Percentiles rank a stretch among this genome's conserved stretches.
These are phyloP conservation scores for Rhizopus microsporus DNA, from an alignment of 371 early-diverging fungal genomes.

Conservation along the genomic window DNA sequence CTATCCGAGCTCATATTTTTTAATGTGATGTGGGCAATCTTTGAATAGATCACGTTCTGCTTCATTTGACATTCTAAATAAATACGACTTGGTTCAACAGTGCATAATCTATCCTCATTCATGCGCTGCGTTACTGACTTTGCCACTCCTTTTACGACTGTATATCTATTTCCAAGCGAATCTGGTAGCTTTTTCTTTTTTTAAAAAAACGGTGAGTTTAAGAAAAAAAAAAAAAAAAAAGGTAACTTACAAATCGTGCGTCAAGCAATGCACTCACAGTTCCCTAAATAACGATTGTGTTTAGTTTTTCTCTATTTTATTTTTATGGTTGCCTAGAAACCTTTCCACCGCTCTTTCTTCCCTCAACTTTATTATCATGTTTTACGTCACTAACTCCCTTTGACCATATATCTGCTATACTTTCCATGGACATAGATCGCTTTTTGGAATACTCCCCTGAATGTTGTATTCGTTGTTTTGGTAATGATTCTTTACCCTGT, in stretches of 20 bases:
- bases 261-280: background rate
- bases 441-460: conserved; percentile 40
- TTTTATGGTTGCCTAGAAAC: background rate
- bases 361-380: background rate
- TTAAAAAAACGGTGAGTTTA: conserved; percentile 4
- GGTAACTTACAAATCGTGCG: conserved; percentile 9
- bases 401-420: conserved; percentile 19
- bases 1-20: conserved; percentile 5
- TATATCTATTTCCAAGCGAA: background rate
- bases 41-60: conserved; percentile 13
- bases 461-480: conserved; percentile 17
- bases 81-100: conserved; percentile 10
- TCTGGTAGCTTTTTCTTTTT: conserved; percentile 1
- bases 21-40: conserved; percentile 14
- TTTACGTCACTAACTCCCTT: background rate
- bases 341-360: background rate
- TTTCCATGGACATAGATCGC: conserved; percentile 31
- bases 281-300: conserved; percentile 1
- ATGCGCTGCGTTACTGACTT: too few species aligned
- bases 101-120: background rate
- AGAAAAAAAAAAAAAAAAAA: background rate
- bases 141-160: background rate
- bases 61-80: conserved; percentile 17
- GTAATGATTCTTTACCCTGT: conserved; percentile 21
- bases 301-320: background rate